Evolutionary conservation across 176 grass and related monocot species (phyloP), one percentile per base, ranked within the genome.

Genomic region (Saccharum spontaneum): DNA sequence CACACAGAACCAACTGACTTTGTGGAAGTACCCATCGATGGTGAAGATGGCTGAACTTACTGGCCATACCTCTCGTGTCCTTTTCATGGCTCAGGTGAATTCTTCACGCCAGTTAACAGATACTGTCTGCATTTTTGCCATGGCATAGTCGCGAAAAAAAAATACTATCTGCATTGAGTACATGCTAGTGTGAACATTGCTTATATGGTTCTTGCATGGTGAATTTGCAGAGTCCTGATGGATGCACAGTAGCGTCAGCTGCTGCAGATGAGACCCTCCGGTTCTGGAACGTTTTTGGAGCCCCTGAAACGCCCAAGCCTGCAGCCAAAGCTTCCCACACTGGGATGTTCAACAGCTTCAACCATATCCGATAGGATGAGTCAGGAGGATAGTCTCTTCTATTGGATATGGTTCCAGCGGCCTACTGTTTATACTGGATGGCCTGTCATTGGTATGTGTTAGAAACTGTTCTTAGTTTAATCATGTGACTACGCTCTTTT

Each of bases 231-330:
- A 94, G 89, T 6, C 92, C 92, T 60, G 89, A 94, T 83, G 89
- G 92, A 52, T 87, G 87, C 87, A 91, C 84, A 1, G 92, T 91
- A 14, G 92, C 87, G 61, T 94, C 92, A 75, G 92, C 89, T 75
- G 84, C 92, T 69, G 92, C 87, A 7, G 92, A 94, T 28, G 92
- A 94, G 79, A 91, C 89, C 30, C 77, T 94, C 3, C 87, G 87
- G 34, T 94, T 94, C 65, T 94, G 92, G 92, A 91, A 94, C 16
- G 84, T 94, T 23, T 94, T 94, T 75, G 92, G 87, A 39, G 54
- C 81, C 79, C 89, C 87, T 67, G 87, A 91, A 85, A 43, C 54
- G 10, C 49, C 92, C 45, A 94, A 94, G 69, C 82, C 84, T 71
- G 84, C 86, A 79, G 77, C 78, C 67, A 91, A 89, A 75, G 38